phyloP scores from a whole-genome alignment of 257 asterid genomes.

The Salvia rosmarinus region DNA sequence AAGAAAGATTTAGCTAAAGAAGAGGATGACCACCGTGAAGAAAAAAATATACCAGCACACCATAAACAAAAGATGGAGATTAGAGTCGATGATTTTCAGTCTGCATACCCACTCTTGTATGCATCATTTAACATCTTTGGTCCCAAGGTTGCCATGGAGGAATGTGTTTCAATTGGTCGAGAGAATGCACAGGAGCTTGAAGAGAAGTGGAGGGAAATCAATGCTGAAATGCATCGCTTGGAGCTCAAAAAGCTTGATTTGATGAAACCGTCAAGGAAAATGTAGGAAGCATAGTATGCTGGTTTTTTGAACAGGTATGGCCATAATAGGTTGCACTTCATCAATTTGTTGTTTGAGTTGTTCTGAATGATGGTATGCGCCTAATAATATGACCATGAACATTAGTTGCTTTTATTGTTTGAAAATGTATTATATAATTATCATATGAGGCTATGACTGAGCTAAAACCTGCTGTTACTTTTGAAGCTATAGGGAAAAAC shows the following conservation, averaged over 20 bases:
- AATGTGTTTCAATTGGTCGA: neutral
- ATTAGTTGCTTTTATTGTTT: neutral
- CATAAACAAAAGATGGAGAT: neutral
- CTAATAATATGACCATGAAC: neutral
- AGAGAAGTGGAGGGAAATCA: conserved; percentile 32
- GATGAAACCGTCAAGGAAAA: neutral
- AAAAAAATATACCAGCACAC: neutral
- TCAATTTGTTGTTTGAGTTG: conserved; percentile 5
- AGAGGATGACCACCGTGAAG: neutral
- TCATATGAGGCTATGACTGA: neutral
- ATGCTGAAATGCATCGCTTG: neutral
- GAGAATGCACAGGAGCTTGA: conserved; percentile 32
- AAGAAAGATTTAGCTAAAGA: neutral
- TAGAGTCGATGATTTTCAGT: conserved; percentile 18
- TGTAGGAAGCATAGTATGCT: neutral
- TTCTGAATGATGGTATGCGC: neutral
- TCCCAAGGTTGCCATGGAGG: conserved; percentile 5
- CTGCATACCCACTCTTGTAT: conserved; percentile 31
- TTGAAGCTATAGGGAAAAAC: neutral
- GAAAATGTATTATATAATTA: neutral
- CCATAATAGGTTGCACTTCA: conserved; percentile 10
- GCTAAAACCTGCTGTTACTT: neutral
- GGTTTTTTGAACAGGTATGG: conserved; percentile 21
- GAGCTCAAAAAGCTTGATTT: conserved; percentile 27
- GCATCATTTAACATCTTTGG: conserved; percentile 10